Percentiles rank a stretch among this genome's conserved stretches.
Conservation (phyloP, 352 stramenopile species). For the Pythium diclinum region DNA sequence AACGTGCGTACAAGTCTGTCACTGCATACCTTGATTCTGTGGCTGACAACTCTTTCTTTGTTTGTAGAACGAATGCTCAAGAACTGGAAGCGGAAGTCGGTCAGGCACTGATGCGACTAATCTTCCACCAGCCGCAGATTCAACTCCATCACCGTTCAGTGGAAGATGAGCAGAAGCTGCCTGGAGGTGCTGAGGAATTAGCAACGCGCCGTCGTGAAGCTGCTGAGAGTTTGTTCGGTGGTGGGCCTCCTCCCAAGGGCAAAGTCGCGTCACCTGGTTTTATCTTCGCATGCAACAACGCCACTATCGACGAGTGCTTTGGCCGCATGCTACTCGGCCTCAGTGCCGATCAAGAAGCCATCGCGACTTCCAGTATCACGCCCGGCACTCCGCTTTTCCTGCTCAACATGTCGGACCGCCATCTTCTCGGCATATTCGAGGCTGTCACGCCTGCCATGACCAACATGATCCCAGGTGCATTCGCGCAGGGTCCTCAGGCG, state of each 20-base stretch:
- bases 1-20: constrained; percentile 34
- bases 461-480: constrained; percentile 82
- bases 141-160: constrained; percentile 80
- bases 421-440: constrained; percentile 85
- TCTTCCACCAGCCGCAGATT: constrained; percentile 83
- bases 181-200: constrained; percentile 70
- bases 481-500: constrained; percentile 49
- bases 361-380: constrained; percentile 59
- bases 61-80: constrained; percentile 55
- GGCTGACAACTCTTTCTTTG: background rate
- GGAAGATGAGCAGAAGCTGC: constrained; percentile 75
- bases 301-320: constrained; percentile 87
- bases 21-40: background rate
- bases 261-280: constrained; percentile 63
- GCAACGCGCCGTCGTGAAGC: constrained; percentile 65
- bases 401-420: constrained; percentile 82
- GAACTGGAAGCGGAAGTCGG: constrained; percentile 65
- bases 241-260: constrained; percentile 43
- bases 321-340: constrained; percentile 83
- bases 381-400: constrained; percentile 82
- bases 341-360: constrained; percentile 60
- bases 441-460: constrained; percentile 63
- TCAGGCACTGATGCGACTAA: constrained; percentile 64
- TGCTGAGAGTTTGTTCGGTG: constrained; percentile 63
- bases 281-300: constrained; percentile 74